phyloP scores from a whole-genome alignment of 371 early-diverging fungal species.

The Circinella minor region DNA sequence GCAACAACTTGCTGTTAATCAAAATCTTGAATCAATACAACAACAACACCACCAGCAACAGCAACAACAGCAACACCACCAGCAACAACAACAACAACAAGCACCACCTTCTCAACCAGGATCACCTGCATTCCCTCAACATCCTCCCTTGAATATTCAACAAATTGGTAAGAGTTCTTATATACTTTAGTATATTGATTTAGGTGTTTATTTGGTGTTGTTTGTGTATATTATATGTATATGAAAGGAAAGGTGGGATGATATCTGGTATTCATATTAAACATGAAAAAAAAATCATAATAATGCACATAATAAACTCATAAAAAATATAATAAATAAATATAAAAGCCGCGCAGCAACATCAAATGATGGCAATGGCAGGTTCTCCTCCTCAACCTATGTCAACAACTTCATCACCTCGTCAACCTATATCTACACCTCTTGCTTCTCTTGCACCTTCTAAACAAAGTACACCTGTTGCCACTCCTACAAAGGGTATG shows the following conservation, averaged over 20 bases:
- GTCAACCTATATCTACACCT: conserved; percentile 10
- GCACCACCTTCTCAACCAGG: conserved; percentile 4
- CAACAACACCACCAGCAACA: conserved; percentile 6
- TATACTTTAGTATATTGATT: not conserved
- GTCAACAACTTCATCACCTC: conserved; percentile 9
- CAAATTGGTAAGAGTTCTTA: not conserved
- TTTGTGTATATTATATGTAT: no score
- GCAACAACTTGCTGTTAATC: conserved; percentile 5
- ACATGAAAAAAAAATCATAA: no score
- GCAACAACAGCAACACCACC: not conserved
- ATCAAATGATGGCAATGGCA: conserved; percentile 3
- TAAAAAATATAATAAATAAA: not conserved
- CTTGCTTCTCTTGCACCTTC: conserved; percentile 22
- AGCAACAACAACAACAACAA: no score
- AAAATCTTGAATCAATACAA: not conserved
- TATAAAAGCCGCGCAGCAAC: not conserved
- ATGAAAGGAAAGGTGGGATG: no score
- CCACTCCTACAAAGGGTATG: conserved; percentile 21
- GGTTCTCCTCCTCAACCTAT: conserved; percentile 10
- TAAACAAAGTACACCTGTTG: conserved; percentile 16
- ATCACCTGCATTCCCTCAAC: conserved; percentile 17
- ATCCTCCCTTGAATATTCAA: not conserved
- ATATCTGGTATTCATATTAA: not conserved
- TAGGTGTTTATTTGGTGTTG: not conserved
- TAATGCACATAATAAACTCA: no score